phyloP scores from a whole-genome alignment of 2,329 filamentous ascomycete genomes.

The Graphilbum sp. region DNA sequence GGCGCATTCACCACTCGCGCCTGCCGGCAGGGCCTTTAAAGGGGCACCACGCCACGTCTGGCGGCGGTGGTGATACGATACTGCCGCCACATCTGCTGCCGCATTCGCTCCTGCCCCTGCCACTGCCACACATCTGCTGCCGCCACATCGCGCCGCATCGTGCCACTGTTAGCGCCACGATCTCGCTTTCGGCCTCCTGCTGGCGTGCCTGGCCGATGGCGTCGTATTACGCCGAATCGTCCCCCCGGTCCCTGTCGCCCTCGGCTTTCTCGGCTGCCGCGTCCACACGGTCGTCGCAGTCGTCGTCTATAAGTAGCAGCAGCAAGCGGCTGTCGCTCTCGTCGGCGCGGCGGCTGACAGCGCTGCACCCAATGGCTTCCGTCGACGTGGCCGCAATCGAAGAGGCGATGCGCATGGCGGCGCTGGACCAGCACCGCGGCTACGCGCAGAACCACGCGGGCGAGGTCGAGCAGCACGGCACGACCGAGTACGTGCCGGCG shows the following conservation, averaged over 20 bases:
- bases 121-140: too few species aligned
- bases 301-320: slow-evolving; percentile 34
- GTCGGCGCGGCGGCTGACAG: slow-evolving; percentile 30
- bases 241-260: slow-evolving; percentile 36
- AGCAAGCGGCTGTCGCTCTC: slow-evolving; percentile 34
- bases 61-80: too few species aligned
- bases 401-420: slow-evolving; percentile 42
- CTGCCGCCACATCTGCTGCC: too few species aligned
- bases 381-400: slow-evolving; percentile 41
- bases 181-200: slow-evolving; percentile 9
- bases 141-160: too few species aligned
- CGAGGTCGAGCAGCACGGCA: slow-evolving; percentile 35
- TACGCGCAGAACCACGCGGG: slow-evolving; percentile 40
- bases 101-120: too few species aligned
- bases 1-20: too few species aligned
- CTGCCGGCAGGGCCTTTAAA: too few species aligned
- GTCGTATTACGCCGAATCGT: slow-evolving; percentile 33
- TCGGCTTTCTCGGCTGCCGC: slow-evolving; percentile 25
- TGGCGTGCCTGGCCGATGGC: slow-evolving; percentile 24
- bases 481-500: slow-evolving; percentile 37
- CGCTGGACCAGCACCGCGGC: slow-evolving; percentile 42
- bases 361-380: slow-evolving; percentile 38
- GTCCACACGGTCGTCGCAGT: slow-evolving; percentile 31
- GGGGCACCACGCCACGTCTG: too few species aligned
- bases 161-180: background rate